phyloP scores from a whole-genome alignment of 2,329 filamentous ascomycete genomes.

The Phialophora expanda region DNA sequence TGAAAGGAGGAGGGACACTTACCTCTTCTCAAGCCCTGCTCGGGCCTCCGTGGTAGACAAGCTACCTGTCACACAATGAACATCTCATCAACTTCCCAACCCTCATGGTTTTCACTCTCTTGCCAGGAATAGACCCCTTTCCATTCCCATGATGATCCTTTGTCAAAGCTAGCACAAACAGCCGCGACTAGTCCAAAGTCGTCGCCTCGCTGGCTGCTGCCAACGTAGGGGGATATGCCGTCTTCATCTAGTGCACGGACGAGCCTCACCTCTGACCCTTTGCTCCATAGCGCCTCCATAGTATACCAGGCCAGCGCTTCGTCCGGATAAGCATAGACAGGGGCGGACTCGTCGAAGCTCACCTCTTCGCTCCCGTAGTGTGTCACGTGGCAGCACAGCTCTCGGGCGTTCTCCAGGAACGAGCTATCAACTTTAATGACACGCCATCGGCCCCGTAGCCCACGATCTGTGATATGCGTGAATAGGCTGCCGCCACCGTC shows the following conservation, averaged over 20 bases:
- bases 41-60: background rate
- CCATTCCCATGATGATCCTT: constrained; percentile 9
- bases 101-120: constrained; percentile 15
- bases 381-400: constrained; percentile 13
- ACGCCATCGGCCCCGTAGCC: constrained; percentile 7
- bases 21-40: background rate
- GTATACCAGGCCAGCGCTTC: constrained; percentile 11
- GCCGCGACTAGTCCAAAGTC: constrained; percentile 9
- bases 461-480: background rate
- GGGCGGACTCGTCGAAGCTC: background rate
- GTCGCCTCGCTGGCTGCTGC: constrained; percentile 10
- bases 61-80: background rate
- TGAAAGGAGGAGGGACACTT: background rate
- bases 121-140: constrained; percentile 17
- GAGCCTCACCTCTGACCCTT: constrained; percentile 8
- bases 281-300: background rate
- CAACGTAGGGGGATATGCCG: constrained; percentile 3
- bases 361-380: constrained; percentile 4
- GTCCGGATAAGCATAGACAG: constrained; percentile 13
- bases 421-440: constrained; percentile 3
- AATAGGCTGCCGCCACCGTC: constrained; percentile 8
- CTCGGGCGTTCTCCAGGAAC: background rate
- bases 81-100: constrained; percentile 12
- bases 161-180: constrained; percentile 7
- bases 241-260: constrained; percentile 13